phyloP scores from a whole-genome alignment of 257 asterid genomes.

The Nicotiana tabacum region DNA sequence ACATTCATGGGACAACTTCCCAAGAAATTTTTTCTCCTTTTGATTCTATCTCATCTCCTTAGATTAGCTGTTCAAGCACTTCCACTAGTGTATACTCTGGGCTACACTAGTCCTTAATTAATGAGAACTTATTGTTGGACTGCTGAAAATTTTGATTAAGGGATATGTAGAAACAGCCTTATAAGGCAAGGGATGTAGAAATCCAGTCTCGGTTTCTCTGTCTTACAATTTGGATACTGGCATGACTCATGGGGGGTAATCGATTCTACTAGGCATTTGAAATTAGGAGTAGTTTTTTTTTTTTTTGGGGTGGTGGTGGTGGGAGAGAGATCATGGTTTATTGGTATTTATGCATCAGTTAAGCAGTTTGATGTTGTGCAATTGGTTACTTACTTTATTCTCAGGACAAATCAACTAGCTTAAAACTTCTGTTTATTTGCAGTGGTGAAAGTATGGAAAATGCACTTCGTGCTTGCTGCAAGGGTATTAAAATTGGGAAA shows the following conservation, averaged over 20 bases:
- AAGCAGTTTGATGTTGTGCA: neutral
- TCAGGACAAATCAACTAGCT: neutral
- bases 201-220: neutral
- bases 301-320: neutral
- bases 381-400: neutral
- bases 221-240: neutral
- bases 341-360: neutral
- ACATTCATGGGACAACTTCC: neutral
- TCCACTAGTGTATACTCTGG: neutral
- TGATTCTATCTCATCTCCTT: neutral
- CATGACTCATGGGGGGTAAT: neutral
- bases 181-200: neutral
- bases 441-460: conserved; percentile 99
- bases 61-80: neutral
- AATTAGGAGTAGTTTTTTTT: too few species aligned
- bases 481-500: conserved; percentile 97
- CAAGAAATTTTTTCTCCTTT: neutral
- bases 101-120: neutral
- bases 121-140: neutral
- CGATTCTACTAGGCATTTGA: neutral
- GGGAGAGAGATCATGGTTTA: neutral
- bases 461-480: conserved; percentile 98
- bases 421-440: conserved; percentile 18
- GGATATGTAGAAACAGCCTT: neutral
- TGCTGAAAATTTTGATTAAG: neutral